Percentiles rank a stretch among this genome's conserved stretches.
Evolutionary conservation across 495 filamentous ascomycete species (phyloP).

Genomic region (Daldinia grandis): DNA sequence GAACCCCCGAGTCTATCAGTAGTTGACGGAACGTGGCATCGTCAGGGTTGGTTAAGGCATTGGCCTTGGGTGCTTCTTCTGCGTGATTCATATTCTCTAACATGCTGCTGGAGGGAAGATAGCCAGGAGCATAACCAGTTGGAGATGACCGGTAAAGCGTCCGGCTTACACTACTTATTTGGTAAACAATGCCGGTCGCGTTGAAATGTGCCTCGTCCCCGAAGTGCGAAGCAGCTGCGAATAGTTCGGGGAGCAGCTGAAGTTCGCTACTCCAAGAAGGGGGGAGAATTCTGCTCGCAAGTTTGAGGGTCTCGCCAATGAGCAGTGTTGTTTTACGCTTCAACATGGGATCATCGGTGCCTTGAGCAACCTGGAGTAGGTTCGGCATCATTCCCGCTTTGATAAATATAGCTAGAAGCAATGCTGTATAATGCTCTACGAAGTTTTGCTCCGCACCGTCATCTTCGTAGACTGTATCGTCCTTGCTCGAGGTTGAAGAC

Average conservation of each 20-base stretch:
- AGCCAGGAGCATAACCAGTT: conserved; percentile 48
- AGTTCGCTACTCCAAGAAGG: conserved; percentile 77
- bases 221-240: conserved; percentile 77
- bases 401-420: conserved; percentile 86
- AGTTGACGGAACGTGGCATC: conserved; percentile 86
- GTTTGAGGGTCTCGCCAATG: conserved; percentile 87
- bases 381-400: conserved; percentile 83
- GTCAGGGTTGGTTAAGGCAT: conserved; percentile 77
- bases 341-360: conserved; percentile 75
- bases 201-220: conserved; percentile 75
- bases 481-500: conserved; percentile 49
- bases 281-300: conserved; percentile 86
- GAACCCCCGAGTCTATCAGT: conserved; percentile 85
- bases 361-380: conserved; percentile 74
- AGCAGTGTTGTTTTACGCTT: conserved; percentile 90
- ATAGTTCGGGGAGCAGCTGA: conserved; percentile 84
- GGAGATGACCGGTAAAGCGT: conserved; percentile 84
- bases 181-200: conserved; percentile 88
- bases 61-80: conserved; percentile 75
- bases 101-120: conserved; percentile 48
- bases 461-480: conserved; percentile 67
- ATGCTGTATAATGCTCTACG: conserved; percentile 89
- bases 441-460: conserved; percentile 79
- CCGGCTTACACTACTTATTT: conserved; percentile 95
- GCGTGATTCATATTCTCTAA: conserved; percentile 53